A percentile compares a stretch with the other conserved stretches of the same genome.
phyloP scores from a whole-genome alignment of 192 early-diverging fungal genomes.

The Dissophora globulifera region DNA sequence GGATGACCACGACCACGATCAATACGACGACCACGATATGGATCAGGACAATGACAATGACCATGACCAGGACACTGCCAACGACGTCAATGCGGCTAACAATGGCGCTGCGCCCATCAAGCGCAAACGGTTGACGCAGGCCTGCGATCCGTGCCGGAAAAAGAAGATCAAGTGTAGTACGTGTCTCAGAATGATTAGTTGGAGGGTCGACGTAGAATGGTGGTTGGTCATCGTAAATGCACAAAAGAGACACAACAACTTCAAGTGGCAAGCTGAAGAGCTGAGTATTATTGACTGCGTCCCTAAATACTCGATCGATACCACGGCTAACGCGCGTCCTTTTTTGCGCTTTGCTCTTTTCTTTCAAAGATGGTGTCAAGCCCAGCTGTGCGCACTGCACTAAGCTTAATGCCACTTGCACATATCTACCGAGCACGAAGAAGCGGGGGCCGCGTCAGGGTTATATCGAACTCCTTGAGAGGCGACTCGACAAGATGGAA shows the following conservation, averaged over 20 bases:
- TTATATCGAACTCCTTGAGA: constrained; percentile 81
- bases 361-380: constrained; percentile 81
- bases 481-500: constrained; percentile 83
- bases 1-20: constrained; percentile 27
- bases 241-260: too few relatives aligned
- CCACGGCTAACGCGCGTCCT: background rate
- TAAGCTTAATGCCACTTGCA: constrained; percentile 72
- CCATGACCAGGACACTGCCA: constrained; percentile 15
- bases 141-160: constrained; percentile 77
- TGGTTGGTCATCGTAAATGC: constrained; percentile 26
- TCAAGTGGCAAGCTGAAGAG: too few relatives aligned
- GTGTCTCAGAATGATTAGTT: background rate
- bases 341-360: background rate
- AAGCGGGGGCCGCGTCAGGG: constrained; percentile 90
- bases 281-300: too few relatives aligned
- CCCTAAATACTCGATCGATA: too few relatives aligned
- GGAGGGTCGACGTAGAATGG: background rate
- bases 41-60: constrained; percentile 19
- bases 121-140: constrained; percentile 74
- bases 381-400: constrained; percentile 85
- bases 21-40: constrained; percentile 8
- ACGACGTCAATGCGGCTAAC: constrained; percentile 7
- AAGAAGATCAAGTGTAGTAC: constrained; percentile 73
- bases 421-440: constrained; percentile 86
- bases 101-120: constrained; percentile 50